Conservation (phyloP, 2,329 filamentous ascomycete species). For the Arthroderma sp. region DNA sequence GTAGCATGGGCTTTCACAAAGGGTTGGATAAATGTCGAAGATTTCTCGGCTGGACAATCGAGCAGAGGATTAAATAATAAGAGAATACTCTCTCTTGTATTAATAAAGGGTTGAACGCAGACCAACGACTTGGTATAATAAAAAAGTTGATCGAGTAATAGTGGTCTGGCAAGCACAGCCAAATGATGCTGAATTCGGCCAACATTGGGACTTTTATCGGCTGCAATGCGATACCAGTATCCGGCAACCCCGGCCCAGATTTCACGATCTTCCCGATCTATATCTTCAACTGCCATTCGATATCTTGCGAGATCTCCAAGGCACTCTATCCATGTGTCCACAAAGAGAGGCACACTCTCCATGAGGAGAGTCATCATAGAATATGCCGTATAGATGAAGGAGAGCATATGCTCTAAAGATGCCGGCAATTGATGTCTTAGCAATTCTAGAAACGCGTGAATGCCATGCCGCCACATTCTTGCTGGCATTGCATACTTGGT, state of each 20-base stretch:
- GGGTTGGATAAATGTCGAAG: slow-evolving; percentile 3
- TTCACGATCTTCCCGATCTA: slow-evolving; percentile 60
- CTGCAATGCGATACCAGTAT: slow-evolving; percentile 74
- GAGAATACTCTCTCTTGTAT: slow-evolving; percentile 43
- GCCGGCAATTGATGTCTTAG: slow-evolving; percentile 59
- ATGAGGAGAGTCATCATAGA: slow-evolving; percentile 78
- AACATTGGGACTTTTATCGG: slow-evolving; percentile 59
- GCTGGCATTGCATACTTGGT: slow-evolving; percentile 83
- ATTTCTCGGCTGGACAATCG: slow-evolving; percentile 30
- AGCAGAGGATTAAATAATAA: slow-evolving; percentile 42
- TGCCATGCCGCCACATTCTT: slow-evolving; percentile 86
- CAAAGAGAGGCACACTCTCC: slow-evolving; percentile 70
- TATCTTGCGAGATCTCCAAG: slow-evolving; percentile 76
- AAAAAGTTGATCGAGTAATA: slow-evolving; percentile 45
- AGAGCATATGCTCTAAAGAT: slow-evolving; percentile 77
- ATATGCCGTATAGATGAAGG: slow-evolving; percentile 80
- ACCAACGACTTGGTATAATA: slow-evolving; percentile 47
- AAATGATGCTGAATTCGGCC: slow-evolving; percentile 81
- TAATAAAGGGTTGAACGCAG: slow-evolving; percentile 41
- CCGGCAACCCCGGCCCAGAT: slow-evolving; percentile 68
- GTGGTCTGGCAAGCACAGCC: slow-evolving; percentile 50
- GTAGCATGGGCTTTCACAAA: slow-evolving; percentile 43
- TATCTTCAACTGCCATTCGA: slow-evolving; percentile 82
- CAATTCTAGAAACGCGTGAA: slow-evolving; percentile 71
- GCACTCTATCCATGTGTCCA: slow-evolving; percentile 88